A percentile compares a stretch with the other conserved stretches of the same genome.
Conservation (phyloP, 2,329 filamentous ascomycete species). For the Amesomyces nigricolor region DNA sequence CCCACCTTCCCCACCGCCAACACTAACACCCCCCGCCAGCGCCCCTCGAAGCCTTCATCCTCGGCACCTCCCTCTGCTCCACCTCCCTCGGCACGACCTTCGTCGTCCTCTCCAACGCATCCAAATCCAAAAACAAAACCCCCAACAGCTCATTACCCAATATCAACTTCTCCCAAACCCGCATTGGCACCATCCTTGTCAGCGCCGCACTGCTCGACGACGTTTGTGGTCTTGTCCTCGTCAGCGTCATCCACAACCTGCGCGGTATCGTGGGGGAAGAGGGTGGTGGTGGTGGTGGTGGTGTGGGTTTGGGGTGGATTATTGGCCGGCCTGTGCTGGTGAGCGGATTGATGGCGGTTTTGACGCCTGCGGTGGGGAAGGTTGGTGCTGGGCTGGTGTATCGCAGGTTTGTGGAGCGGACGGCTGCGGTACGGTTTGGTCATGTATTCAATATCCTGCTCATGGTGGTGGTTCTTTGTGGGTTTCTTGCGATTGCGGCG, state of each 20-base stretch:
- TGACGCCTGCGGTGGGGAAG: conserved; percentile 20
- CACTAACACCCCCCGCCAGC: conserved; percentile 1
- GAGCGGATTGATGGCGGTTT: conserved; percentile 19
- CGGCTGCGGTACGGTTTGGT: background rate
- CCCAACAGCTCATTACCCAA: background rate
- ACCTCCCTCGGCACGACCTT: conserved; percentile 69
- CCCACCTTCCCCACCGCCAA: conserved; percentile 43
- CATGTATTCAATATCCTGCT: conserved; percentile 15
- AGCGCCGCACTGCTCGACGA: conserved; percentile 79
- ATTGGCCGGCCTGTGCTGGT: conserved; percentile 24
- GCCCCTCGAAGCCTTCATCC: conserved; percentile 57
- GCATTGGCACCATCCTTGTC: conserved; percentile 56
- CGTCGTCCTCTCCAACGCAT: conserved; percentile 39
- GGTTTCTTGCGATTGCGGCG: conserved; percentile 21
- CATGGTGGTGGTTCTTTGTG: conserved; percentile 18
- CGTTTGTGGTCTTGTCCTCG: conserved; percentile 70
- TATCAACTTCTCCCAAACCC: conserved; percentile 36
- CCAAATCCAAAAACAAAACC: conserved; percentile 28
- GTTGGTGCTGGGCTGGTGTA: conserved; percentile 16
- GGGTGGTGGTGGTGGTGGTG: conserved; percentile 3
- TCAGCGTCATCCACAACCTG: conserved; percentile 66
- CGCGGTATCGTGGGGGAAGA: conserved; percentile 30
- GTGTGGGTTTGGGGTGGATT: conserved; percentile 27
- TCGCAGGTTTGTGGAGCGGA: conserved; percentile 7
- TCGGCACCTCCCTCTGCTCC: conserved; percentile 67